Percentiles rank a stretch among this genome's conserved stretches.
Evolutionary conservation across 192 early-diverging fungal genomes (phyloP).

Genomic region (Coemansia sp.): DNA sequence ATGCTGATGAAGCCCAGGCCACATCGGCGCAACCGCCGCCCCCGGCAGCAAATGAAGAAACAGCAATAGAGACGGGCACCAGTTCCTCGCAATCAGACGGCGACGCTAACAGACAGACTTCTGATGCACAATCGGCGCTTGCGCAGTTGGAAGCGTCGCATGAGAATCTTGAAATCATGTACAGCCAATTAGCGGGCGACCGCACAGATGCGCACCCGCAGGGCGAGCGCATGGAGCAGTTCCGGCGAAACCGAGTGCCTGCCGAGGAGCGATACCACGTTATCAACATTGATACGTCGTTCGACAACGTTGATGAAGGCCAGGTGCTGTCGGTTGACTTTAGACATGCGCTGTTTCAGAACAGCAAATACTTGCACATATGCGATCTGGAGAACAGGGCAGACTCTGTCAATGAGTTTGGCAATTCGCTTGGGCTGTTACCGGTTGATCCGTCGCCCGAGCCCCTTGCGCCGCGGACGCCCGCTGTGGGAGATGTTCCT

Average conservation of each 20-base stretch:
- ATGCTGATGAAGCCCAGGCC: neutral
- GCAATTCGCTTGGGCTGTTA: constrained; percentile 31
- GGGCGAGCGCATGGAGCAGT: constrained; percentile 23
- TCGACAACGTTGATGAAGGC: constrained; percentile 22
- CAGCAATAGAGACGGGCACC: neutral
- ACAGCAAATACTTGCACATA: constrained; percentile 23
- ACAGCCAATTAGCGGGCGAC: constrained; percentile 35
- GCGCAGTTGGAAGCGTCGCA: constrained; percentile 34
- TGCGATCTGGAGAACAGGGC: constrained; percentile 17
- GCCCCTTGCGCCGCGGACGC: neutral
- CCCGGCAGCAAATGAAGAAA: neutral
- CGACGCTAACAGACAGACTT: neutral
- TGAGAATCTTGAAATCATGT: constrained; percentile 39
- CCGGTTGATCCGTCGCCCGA: constrained; percentile 22
- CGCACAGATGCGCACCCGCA: constrained; percentile 15
- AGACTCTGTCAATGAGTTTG: neutral
- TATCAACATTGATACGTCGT: constrained; percentile 44
- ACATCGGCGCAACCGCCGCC: neutral
- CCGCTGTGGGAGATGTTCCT: neutral
- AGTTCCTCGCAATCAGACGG: neutral
- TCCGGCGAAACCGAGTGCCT: constrained; percentile 23
- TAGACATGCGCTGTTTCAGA: constrained; percentile 24
- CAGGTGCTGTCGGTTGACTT: constrained; percentile 41
- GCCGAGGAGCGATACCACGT: constrained; percentile 46
- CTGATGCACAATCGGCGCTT: constrained; percentile 24